phyloP scores from a whole-genome alignment of 345 rosid species.

The Citrus sinensis region DVS_A1.0 CM039165.1:36555001-36555500 shows the following conservation, averaged over 20 bases:
- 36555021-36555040: constrained; percentile 74
- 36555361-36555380: neutral
- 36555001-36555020: constrained; percentile 78
- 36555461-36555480: constrained; percentile 99
- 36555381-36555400: constrained; percentile 1
- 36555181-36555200: constrained; percentile 2
- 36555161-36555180: neutral
- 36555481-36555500: constrained; percentile 97
- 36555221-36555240: no score
- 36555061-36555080: constrained; percentile 91
- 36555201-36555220: no score
- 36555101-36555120: constrained; percentile 65
- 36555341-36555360: neutral
- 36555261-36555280: no score
- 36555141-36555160: neutral
- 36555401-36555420: constrained; percentile 62
- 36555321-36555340: no score
- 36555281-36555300: no score
- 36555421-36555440: constrained; percentile 95
- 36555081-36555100: constrained; percentile 97
- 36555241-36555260: no score
- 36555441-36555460: constrained; percentile 85
- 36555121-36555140: neutral
- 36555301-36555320: no score
- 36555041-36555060: constrained; percentile 88